Evolutionary conservation across 345 rosid genomes (phyloP), one percentile per base, ranked within the genome.

Genomic region (Moringa oleifera): DNA sequence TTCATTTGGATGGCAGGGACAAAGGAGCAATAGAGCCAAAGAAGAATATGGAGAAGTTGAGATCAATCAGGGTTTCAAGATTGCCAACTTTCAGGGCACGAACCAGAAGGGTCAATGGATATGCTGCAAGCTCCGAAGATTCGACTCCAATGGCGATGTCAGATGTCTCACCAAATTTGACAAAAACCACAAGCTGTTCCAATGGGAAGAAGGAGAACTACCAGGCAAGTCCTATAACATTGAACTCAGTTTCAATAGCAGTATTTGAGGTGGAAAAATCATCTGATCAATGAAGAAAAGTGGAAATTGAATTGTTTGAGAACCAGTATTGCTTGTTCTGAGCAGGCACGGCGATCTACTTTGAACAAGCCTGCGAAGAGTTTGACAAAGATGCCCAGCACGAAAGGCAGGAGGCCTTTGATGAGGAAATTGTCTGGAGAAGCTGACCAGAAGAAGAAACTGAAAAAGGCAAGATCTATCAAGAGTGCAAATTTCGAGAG

Each of bases 331-430:
- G 13, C 17, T 41, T 41, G 37, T 67, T 12, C 55, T 49, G 66
- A 22, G 70, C 81, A 91, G 96, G 83, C 68, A 17, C 79, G 62
- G 69, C 62, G 70, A 51, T 25, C 72, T 15, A 77, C 78, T 68
- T 66, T 71, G 51, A 78, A n/a, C n/a, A n/a, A 73, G 77, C 71
- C 74, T 20, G 49, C 56, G 49, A 81, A 66, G 80, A 79, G 74
- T 62, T 23, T 83, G 51, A 61, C 80, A 25, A 81, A 81, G 66
- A 58, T 78, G 66, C 67, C 85, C 37, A 85, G 91, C 60, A 63
- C 71, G 64, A 83, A 72, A 66, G 52, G 66, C 63, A 78, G 82
- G 68, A 85, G 81, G 72, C 68, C 80, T 47, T 73, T 63, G 66
- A 63, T 69, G 69, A 84, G 82, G 65, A 84, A 65, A 62, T 31